Evolutionary conservation across 139 green algal genomes (phyloP).

Genomic region (Picochlorum sp.): DNA sequence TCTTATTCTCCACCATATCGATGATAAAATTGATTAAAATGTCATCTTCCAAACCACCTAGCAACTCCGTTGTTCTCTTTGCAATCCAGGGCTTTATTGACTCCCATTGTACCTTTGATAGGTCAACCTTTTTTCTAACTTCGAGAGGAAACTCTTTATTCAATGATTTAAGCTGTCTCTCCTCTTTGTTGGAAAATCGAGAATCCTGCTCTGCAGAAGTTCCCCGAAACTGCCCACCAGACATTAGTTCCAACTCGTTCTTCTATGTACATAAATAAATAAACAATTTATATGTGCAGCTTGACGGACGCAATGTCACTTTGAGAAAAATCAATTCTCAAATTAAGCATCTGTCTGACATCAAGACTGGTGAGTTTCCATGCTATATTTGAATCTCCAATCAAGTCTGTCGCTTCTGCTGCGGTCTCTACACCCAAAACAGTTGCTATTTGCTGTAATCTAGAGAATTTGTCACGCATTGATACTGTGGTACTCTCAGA

Average conservation of each 20-base stretch:
- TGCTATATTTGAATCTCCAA: constrained; percentile 59
- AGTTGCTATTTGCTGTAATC: constrained; percentile 76
- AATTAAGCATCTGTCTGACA: constrained; percentile 55
- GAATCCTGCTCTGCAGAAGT: constrained; percentile 54
- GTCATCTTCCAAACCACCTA: constrained; percentile 88
- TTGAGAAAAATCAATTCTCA: constrained; percentile 63
- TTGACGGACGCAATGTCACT: not conserved
- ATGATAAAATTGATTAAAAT: constrained; percentile 89
- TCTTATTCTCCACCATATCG: constrained; percentile 70
- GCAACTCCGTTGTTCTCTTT: constrained; percentile 83
- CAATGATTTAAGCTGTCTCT: constrained; percentile 48
- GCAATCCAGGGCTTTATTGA: constrained; percentile 90
- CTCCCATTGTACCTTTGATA: constrained; percentile 74
- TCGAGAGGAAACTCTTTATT: constrained; percentile 72
- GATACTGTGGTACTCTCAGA: constrained; percentile 62
- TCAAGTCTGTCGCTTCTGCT: constrained; percentile 78
- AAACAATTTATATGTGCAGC: not conserved
- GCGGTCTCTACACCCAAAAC: constrained; percentile 74
- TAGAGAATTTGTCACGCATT: constrained; percentile 87
- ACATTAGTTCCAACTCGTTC: not conserved
- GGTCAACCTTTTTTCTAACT: constrained; percentile 65
- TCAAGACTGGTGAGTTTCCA: constrained; percentile 77
- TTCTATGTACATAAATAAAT: no score
- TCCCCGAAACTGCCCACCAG: constrained; percentile 1
- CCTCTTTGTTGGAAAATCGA: constrained; percentile 68